Evolutionary conservation across 257 asterid species (phyloP).

Genomic region (Forsythia suspensa): DNA sequence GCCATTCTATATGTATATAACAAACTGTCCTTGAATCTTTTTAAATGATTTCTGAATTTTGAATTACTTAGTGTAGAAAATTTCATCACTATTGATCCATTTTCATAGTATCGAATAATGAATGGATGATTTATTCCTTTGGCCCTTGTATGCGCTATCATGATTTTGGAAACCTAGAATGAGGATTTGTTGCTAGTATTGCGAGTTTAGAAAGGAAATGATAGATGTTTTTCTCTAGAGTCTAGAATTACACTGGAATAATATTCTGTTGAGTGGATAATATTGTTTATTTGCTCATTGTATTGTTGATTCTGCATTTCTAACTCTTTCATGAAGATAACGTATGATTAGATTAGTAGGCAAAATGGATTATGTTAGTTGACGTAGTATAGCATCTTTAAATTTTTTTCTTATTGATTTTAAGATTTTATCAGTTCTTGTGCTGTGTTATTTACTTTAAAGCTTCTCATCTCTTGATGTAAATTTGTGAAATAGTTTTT

Average conservation of each 20-base stretch:
- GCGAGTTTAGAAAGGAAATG: background rate
- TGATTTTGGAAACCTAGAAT: background rate
- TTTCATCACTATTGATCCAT: background rate
- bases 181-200: background rate
- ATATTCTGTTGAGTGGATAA: background rate
- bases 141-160: background rate
- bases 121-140: background rate
- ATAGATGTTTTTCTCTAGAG: background rate
- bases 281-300: background rate
- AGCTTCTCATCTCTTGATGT: background rate
- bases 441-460: background rate
- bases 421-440: background rate
- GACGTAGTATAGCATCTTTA: background rate
- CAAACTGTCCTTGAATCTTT: background rate
- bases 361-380: too few species aligned
- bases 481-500: background rate
- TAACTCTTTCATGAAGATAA: background rate
- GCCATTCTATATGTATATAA: background rate
- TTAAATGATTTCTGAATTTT: background rate
- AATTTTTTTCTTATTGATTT: too few species aligned
- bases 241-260: background rate
- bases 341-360: background rate
- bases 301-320: too few species aligned
- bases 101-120: background rate
- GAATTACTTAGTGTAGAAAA: background rate